Evolutionary conservation across 148 eudicot species (phyloP).

Genomic region (Rhododendron vialii): DNA sequence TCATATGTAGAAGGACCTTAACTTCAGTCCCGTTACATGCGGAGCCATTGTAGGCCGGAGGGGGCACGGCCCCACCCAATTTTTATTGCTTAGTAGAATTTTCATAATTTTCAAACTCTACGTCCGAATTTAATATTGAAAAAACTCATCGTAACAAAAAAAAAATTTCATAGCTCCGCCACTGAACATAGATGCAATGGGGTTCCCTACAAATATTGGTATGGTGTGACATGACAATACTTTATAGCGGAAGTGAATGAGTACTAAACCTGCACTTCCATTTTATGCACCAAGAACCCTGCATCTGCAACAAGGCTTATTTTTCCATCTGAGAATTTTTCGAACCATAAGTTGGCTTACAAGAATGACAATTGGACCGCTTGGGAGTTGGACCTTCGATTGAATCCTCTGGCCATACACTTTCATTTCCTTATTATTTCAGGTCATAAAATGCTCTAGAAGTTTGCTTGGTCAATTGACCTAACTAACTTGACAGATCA

Average conservation of each 20-base stretch:
- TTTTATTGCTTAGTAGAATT: too few relatives aligned
- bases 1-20: not conserved
- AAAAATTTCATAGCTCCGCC: too few relatives aligned
- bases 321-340: not conserved
- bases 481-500: not conserved
- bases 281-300: not conserved
- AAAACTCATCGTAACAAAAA: too few relatives aligned
- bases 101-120: too few relatives aligned
- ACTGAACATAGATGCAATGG: too few relatives aligned
- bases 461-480: not conserved
- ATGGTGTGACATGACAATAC: too few relatives aligned
- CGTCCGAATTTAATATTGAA: not conserved
- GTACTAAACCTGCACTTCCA: not conserved
- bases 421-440: not conserved
- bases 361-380: not conserved
- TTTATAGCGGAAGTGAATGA: too few relatives aligned
- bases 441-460: not conserved
- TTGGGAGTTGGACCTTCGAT: not conserved
- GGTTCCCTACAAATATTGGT: too few relatives aligned
- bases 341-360: not conserved
- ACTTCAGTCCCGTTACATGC: too few relatives aligned
- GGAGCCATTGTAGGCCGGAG: too few relatives aligned
- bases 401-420: not conserved
- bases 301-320: not conserved
- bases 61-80: too few relatives aligned